Evolutionary conservation across 2,329 filamentous ascomycete species (phyloP).

Genomic region (Elsinoe ampelina): DNA sequence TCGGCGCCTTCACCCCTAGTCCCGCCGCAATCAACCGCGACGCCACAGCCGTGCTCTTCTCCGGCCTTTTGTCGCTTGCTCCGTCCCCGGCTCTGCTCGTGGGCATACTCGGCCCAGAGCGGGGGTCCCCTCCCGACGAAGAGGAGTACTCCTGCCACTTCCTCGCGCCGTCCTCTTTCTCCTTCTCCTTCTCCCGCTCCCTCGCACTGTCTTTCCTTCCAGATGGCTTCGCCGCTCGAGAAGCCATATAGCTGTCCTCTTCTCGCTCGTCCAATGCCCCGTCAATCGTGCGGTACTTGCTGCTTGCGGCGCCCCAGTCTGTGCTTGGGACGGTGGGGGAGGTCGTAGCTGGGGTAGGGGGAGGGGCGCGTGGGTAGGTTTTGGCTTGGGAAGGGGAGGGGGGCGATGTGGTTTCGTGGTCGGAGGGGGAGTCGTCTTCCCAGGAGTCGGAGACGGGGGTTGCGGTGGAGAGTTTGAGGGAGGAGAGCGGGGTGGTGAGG

Average conservation of each 20-base stretch:
- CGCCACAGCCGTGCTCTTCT: constrained; percentile 90
- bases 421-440: constrained; percentile 57
- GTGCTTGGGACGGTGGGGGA: neutral
- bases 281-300: constrained; percentile 1
- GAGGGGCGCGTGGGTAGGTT: constrained; percentile 44
- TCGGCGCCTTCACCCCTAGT: constrained; percentile 69
- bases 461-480: constrained; percentile 26
- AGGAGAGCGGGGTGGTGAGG: constrained; percentile 19
- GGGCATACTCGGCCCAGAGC: neutral
- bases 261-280: constrained; percentile 16
- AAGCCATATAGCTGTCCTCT: neutral
- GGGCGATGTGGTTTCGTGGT: constrained; percentile 16
- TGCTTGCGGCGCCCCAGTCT: neutral
- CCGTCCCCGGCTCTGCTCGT: constrained; percentile 8
- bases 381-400: neutral
- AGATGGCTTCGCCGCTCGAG: neutral
- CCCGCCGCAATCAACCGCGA: constrained; percentile 82
- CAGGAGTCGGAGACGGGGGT: constrained; percentile 57
- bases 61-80: constrained; percentile 47
- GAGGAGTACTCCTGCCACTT: neutral
- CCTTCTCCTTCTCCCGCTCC: neutral
- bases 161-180: neutral
- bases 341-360: constrained; percentile 50
- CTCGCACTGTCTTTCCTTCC: neutral
- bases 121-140: neutral